Evolutionary conservation across 495 filamentous ascomycete species (phyloP), one percentile per base, ranked within the genome.

Genomic region (Neurospora pannonica): DNA sequence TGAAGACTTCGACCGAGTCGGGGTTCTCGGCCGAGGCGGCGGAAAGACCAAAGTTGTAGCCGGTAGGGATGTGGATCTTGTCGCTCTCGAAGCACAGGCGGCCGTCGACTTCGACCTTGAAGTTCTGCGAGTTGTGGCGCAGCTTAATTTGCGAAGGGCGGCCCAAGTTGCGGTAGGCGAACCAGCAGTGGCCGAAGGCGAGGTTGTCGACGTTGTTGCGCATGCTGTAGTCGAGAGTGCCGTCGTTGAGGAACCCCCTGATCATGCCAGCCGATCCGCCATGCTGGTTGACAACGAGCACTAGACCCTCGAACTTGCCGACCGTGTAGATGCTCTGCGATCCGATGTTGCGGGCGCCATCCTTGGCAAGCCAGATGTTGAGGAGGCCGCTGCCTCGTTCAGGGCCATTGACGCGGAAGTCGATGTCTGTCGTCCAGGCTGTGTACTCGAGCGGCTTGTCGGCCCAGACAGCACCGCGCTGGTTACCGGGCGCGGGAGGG

Each of bases 231-330:
- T 96, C 92, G 74, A 85, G 89, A 34, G 84, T 89, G 72, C 95
- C 96, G 81, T 98, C 96, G 82, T 98, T 99, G 79, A 99, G 83
- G 85, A 98, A 98, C 28, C 92, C 96, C 74, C 96, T 86, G 71
- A 99, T 84, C 78, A 91, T 93, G 73, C 96, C 92, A 71, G 89
- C 91, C 69, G 88, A 86, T 77, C 94, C 94, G 36, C 92, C 92
- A 81, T 97, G 93, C 75, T 93, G 90, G 86, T 98, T 96, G 72
- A 99, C 82, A 19, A 96, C 90, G 71, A 99, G 83, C 17, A 88
- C 94, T 77, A 99, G 85, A 36, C 96, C 96, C 76, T 99, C 96
- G 76, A 95, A 98, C 48, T 87, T 86, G 36, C 88, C 89, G 36
- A 91, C 89, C 6, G 92, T 96, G 80, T 97, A 97, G 73, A 98